Evolutionary conservation across 2,329 filamentous ascomycete genomes (phyloP).

Genomic region (Aspergillus fructus): DNA sequence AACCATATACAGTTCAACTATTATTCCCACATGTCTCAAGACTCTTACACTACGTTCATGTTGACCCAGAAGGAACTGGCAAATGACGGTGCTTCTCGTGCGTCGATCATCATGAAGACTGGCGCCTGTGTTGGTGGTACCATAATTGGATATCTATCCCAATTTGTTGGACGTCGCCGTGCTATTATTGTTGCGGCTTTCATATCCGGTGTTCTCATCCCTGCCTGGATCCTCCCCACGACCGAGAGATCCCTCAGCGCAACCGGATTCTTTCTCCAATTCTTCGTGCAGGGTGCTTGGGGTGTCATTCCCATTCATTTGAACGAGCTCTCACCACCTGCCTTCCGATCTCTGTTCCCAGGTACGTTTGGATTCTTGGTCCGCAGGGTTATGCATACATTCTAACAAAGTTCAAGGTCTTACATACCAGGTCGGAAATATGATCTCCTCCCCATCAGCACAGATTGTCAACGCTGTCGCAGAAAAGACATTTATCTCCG

Average conservation of each 20-base stretch:
- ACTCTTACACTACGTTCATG: constrained; percentile 82
- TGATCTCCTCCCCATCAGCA: constrained; percentile 58
- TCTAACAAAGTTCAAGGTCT: constrained; percentile 39
- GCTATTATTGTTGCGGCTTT: constrained; percentile 60
- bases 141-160: constrained; percentile 65
- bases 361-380: constrained; percentile 38
- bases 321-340: constrained; percentile 72
- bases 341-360: constrained; percentile 67
- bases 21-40: constrained; percentile 77
- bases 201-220: constrained; percentile 66
- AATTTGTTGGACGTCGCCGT: constrained; percentile 69
- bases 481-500: constrained; percentile 59
- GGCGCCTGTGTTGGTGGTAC: constrained; percentile 65
- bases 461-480: constrained; percentile 77
- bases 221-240: constrained; percentile 65
- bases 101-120: constrained; percentile 77
- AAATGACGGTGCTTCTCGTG: constrained; percentile 65
- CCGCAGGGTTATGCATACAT: no score
- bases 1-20: constrained; percentile 53
- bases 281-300: constrained; percentile 70
- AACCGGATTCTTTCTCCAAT: constrained; percentile 52
- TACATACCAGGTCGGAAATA: constrained; percentile 74
- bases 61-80: constrained; percentile 67
- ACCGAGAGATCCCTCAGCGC: constrained; percentile 30
- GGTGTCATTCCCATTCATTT: constrained; percentile 70